Evolutionary conservation across 2,329 filamentous ascomycete genomes (phyloP), one percentile per base, ranked within the genome.

Genomic region (Scedosporium aurantiacum): DNA sequence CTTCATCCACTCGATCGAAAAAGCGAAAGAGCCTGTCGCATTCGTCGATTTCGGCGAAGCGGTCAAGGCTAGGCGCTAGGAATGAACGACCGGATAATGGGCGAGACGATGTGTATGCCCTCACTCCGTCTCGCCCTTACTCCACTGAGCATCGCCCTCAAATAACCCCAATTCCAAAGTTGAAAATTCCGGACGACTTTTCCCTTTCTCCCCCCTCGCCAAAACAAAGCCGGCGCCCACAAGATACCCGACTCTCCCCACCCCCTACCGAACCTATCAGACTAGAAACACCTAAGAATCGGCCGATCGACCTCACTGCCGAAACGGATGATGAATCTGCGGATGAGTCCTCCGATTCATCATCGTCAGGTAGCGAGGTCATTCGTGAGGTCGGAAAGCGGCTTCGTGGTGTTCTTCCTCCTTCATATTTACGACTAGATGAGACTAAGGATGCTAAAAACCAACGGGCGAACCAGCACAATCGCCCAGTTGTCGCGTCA

Each of bases 381-480:
- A 69, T 75, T 27, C 59, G 16, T 25, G 69, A 67, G 21, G 72
- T 75, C 61, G 73, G 74, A 41, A 78, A 72, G 60, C 75, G 76
- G 59, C 82, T 87, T 57, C 78, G 78, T 60, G 84, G 84, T 23
- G 84, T 87, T 6, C 75, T 87, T 54, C 85, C 85, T 45, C 85
- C 85, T n/a, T 88, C 85, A 5, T 87, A 84, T 81, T 75, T 87
- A 61, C 79, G 84, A 50, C 70, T 88, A 25, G 82, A 86, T 66
- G 79, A 82, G 71, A 67, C 65, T 68, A 68, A 16, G 66, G 68
- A 62, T 74, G 70, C 61, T 67, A 45, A n/a, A 32, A 16, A 21
- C 12, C 32, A 55, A 14, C 52, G 41, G 2, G 2, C 8, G 7
- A 14, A 32, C 4, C 28, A 50, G 4, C n/a, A 41, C 6, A 23